Conservation (phyloP, 495 filamentous ascomycete genomes). For the Aspergillus campestris region DNA sequence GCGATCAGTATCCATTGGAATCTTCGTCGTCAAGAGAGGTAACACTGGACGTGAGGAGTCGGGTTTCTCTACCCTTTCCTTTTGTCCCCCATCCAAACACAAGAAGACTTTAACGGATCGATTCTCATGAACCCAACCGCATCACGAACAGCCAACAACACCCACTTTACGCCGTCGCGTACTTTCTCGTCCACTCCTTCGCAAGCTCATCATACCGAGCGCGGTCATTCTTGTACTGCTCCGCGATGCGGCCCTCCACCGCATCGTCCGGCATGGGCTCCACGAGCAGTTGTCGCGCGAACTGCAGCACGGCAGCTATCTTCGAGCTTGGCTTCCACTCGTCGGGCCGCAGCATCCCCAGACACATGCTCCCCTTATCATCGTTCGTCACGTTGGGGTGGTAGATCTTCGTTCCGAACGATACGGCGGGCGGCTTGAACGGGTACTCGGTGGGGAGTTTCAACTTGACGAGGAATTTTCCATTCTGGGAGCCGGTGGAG, state of each 20-base stretch:
- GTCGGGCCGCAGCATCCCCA: constrained; percentile 77
- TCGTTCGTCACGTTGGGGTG: constrained; percentile 98
- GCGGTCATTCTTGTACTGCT: constrained; percentile 68
- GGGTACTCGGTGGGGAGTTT: constrained; percentile 80
- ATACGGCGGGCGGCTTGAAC: constrained; percentile 83
- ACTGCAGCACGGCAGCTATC: constrained; percentile 68
- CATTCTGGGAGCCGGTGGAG: constrained; percentile 42
- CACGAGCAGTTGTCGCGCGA: constrained; percentile 65
- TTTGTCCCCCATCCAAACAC: too few species aligned
- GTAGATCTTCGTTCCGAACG: constrained; percentile 92
- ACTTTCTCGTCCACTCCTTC: constrained; percentile 68
- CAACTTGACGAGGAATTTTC: constrained; percentile 69
- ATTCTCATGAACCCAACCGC: too few species aligned
- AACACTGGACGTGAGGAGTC: too few species aligned
- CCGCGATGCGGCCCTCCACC: constrained; percentile 77
- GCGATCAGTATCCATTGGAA: too few species aligned
- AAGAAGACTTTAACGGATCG: too few species aligned
- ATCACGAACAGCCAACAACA: too few species aligned
- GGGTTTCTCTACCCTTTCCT: too few species aligned
- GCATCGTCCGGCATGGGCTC: constrained; percentile 95
- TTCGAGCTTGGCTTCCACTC: constrained; percentile 91
- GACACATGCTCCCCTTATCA: constrained; percentile 82
- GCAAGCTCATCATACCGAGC: constrained; percentile 76
- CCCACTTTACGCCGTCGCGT: constrained; percentile 46
- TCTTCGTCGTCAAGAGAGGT: background rate